Evolutionary conservation across 768 basidiomycete genomes (phyloP), one percentile per base, ranked within the genome.

Genomic region (Leccinellum rugosiceps): DNA sequence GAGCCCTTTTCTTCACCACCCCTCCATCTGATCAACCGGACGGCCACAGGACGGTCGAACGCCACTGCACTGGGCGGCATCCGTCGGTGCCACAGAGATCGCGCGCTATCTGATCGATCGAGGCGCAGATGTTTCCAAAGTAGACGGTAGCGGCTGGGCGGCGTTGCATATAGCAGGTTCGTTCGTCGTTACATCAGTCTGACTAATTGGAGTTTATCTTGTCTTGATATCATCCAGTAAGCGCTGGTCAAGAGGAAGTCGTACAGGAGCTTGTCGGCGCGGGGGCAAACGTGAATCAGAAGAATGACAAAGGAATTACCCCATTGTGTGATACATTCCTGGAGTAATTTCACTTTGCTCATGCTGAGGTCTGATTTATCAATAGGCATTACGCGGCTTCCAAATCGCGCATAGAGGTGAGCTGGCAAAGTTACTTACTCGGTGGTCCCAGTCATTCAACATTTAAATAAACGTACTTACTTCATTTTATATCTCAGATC

Each of bases 311-410:
- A 72, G 92, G 92, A 10, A 72, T 93, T 26, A 91, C 88, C 3
- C 83, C 94, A 35, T 70, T 97, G 93, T 94, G 72, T 70, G 88
- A 46, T 41, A 23, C 49, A 1, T 2, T 8, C 2, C 21, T 9
- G 32, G 26, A 6, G 1, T 11, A 5, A 4, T 58, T 10, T 56
- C 21, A 2, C 5, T 19, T 31, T 50, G 6, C 30, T 69, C 35
- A 68, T 15, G 14, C 8, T 49, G 19, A 43, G 11, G 9, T 19
- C 10, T 41, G n/a, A 44, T 58, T 58, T 31, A 59, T 49, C 45
- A 38, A 52, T 56, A 96, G 93, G 65, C 92, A 95, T 73, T 96
- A 96, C 67, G 92, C 93, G 28, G 94, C 93, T 46, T 96, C 93
- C 30, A 95, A 94, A 71, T 88, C 92, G 55, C 88, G 86, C 45